Conservation (phyloP, 495 filamentous ascomycete genomes). For the Neurospora sp. region DNA sequence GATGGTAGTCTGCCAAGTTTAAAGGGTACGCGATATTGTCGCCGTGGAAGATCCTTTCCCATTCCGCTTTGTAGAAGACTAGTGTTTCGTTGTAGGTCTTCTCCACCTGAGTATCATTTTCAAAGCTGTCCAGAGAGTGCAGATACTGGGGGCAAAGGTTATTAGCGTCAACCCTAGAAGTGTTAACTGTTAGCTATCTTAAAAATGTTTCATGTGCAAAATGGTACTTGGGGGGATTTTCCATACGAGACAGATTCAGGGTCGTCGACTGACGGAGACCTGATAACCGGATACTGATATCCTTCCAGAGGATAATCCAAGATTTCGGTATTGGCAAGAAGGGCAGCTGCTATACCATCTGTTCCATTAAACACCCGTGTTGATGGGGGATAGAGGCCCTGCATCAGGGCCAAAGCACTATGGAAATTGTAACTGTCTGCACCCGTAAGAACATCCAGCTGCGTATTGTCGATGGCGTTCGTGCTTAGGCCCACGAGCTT, state of each 20-base stretch:
- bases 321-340: conserved; percentile 19
- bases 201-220: neutral
- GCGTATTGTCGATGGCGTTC: conserved; percentile 28
- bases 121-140: conserved; percentile 16
- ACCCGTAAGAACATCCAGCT: conserved; percentile 25
- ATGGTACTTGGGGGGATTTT: too few relatives aligned
- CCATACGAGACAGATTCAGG: conserved; percentile 27
- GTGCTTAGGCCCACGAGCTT: conserved; percentile 24
- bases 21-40: conserved; percentile 10
- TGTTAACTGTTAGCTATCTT: neutral
- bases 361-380: conserved; percentile 15
- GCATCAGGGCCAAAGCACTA: conserved; percentile 30
- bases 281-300: conserved; percentile 34
- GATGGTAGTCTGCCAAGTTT: conserved; percentile 23
- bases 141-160: conserved; percentile 20
- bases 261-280: conserved; percentile 19
- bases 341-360: conserved; percentile 22
- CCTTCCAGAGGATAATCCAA: conserved; percentile 29
- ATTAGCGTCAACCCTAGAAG: conserved; percentile 24
- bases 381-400: conserved; percentile 34
- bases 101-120: conserved; percentile 9
- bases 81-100: conserved; percentile 18
- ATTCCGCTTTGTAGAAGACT: conserved; percentile 26
- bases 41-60: conserved; percentile 17
- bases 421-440: conserved; percentile 23